Conservation (phyloP, 805 yeast genomes). For the Lachancea sp. region DNA sequence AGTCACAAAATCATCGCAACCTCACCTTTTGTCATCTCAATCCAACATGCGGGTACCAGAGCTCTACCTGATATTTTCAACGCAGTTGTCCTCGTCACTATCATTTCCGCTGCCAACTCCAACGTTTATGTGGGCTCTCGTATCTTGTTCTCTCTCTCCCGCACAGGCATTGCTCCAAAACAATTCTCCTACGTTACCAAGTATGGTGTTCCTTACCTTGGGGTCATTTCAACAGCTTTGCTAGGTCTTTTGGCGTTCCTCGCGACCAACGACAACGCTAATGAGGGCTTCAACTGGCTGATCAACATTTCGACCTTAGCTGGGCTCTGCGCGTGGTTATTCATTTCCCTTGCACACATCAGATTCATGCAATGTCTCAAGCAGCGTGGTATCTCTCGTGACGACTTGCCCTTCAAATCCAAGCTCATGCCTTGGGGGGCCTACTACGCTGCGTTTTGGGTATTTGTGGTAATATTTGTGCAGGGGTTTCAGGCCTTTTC, state of each 20-base stretch:
- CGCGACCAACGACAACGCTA: constrained; percentile 44
- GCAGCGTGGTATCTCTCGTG: constrained; percentile 54
- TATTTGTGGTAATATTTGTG: constrained; percentile 52
- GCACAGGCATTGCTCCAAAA: constrained; percentile 53
- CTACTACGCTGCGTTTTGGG: constrained; percentile 49
- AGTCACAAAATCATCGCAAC: constrained; percentile 35
- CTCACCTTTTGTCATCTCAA: constrained; percentile 65
- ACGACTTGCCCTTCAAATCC: constrained; percentile 63
- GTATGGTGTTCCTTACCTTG: constrained; percentile 53
- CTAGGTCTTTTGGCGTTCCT: constrained; percentile 56
- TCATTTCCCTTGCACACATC: constrained; percentile 52
- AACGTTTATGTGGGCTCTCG: constrained; percentile 70
- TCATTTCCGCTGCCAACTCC: constrained; percentile 73
- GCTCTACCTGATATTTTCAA: constrained; percentile 65
- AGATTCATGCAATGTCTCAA: constrained; percentile 58
- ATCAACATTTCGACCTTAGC: constrained; percentile 61
- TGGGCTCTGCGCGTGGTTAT: constrained; percentile 63
- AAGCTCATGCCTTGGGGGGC: constrained; percentile 57
- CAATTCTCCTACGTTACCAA: constrained; percentile 47
- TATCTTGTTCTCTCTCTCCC: constrained; percentile 57
- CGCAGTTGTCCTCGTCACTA: constrained; percentile 59
- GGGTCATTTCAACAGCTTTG: constrained; percentile 48
- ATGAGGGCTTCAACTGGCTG: constrained; percentile 58
- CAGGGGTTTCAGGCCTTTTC: constrained; percentile 65
- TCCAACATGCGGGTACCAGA: constrained; percentile 58